Base-by-base conservation (phyloP, 2,329 filamentous ascomycete species). In the Apiospora sp. region DNA sequence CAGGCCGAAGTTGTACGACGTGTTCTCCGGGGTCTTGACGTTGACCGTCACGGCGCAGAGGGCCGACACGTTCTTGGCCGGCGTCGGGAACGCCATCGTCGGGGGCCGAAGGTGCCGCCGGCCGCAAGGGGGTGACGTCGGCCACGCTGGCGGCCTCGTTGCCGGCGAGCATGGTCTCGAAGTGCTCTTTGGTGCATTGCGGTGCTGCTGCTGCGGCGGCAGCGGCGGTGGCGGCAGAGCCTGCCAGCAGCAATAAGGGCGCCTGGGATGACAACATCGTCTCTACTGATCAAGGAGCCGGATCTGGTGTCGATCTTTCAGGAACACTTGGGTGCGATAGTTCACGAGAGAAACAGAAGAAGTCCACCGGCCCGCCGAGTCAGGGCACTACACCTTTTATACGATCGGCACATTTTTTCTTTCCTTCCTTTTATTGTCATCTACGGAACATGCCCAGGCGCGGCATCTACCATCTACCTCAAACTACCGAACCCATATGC, bases 1-100 rank as follows among this genome's bases (percentile, higher is more conserved):
- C 7, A 81, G 73, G 22, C 78, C 79, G 51, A 81, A 81, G 72
- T 79, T 79, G 44, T 79, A 80, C 30, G 78, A 79, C 10, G 78
- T 77, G 70, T 71, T 79, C 27, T 71, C 72, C 3, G 78, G 79
- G 6, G 78, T 78, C 74, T 78, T 78, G 58, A 81, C 76, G 34
- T 80, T 80, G 72, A 81, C 74, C 5, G 73, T 71, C n/a, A 80
- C 77, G 7, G 79, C 78, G 51, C 79, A 81, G 24, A 81, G 74
- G 5, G 79, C 76, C 1, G 78, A 77, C n/a, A 80, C 67, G 22
- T 73, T 72, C 2, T 78, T 80, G 44, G 76, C 77, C 64, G 78
- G 78, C 0, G 6, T 19, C 3, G 79, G 77, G 51, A 77, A 79
- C 14, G 75, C 37, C 6, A 77, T 75, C 34, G 77, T 79, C 13